Base-by-base conservation (phyloP, 1,284 basidiomycete genomes). In the Phaffia rhodozyma region DNA sequence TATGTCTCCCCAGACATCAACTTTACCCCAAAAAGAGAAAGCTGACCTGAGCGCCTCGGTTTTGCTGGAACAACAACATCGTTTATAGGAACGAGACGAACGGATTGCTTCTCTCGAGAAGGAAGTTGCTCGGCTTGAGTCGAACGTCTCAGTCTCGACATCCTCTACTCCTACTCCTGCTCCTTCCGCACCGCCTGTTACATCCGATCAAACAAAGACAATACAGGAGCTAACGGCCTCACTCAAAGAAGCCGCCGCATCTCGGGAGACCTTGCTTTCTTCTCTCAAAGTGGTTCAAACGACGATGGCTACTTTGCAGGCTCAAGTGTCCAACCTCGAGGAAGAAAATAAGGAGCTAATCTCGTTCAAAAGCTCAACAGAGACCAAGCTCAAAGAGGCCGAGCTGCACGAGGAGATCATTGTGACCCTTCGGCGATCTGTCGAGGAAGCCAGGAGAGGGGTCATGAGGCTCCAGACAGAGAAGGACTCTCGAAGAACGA, bases 381-480 rank as follows among this genome's bases (percentile, higher is more conserved):
- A 88, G 69, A 79, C 80, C 52, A 82, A 85, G 65, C 78, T 90
- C 18, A 78, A 80, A 59, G 78, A 78, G 25, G 62, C 58, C 5
- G 81, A 82, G 68, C 86, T 87, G 54, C 88, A 91, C 55, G 87
- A 89, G 70, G 86, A 90, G 69, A 85, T 85, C 57, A 89, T 94
- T 49, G 78, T 81, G 13, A 78, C 89, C 73, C 78, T 96, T 51
- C 81, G 91, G 38, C 81, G 83, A 23, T 92, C 91, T 72, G 87
- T 94, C n/a, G 91, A 94, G 70, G 87, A 91, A 74, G 90, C 88
- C 75, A 80, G 91, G 69, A 84, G 89, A 62, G 89, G 87, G 18
- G 80, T 96, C 50, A 92, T 93, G 88, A 81, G 86, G n/a, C 79
- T 96, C 23, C 91, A 94, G 74, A 84, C 85, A 43, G 76, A 75